phyloP scores from a whole-genome alignment of 139 green algal genomes.

The Picochlorum costavermella region DNA sequence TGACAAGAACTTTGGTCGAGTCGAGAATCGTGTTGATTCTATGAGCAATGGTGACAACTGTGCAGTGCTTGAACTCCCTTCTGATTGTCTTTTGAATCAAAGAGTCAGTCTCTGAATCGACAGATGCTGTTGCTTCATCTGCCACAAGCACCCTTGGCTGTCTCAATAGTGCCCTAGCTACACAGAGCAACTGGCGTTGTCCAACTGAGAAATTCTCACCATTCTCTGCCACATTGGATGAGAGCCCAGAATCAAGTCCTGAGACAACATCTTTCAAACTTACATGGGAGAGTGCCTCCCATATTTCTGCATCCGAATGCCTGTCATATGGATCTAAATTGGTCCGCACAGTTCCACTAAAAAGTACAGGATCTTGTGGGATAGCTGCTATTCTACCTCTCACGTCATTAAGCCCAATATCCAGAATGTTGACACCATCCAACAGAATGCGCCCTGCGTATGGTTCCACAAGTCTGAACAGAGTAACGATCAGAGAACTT shows the following conservation, averaged over 20 bases:
- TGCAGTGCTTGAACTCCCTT: constrained; percentile 66
- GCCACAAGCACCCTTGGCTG: constrained; percentile 71
- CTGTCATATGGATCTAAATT: constrained; percentile 87
- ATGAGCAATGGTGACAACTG: constrained; percentile 78
- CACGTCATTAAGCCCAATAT: constrained; percentile 66
- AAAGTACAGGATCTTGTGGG: constrained; percentile 82
- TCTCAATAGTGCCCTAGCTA: constrained; percentile 77
- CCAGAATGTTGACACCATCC: constrained; percentile 72
- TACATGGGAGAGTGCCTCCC: constrained; percentile 63
- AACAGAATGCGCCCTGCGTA: constrained; percentile 56
- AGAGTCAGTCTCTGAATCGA: constrained; percentile 80
- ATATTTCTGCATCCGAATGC: constrained; percentile 66
- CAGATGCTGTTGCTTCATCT: constrained; percentile 85
- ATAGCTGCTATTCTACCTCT: constrained; percentile 70
- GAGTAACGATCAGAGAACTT: constrained; percentile 65
- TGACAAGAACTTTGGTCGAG: constrained; percentile 54
- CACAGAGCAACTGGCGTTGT: constrained; percentile 88
- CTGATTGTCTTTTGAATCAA: constrained; percentile 76
- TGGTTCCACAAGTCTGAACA: constrained; percentile 83
- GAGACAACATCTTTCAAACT: constrained; percentile 42
- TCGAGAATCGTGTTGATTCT: constrained; percentile 75
- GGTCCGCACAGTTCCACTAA: constrained; percentile 71
- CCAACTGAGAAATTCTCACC: constrained; percentile 76
- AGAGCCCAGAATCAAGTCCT: constrained; percentile 30
- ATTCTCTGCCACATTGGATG: constrained; percentile 56